phyloP scores from a whole-genome alignment of 2,329 filamentous ascomycete genomes.

The Claviceps maximensis region DNA sequence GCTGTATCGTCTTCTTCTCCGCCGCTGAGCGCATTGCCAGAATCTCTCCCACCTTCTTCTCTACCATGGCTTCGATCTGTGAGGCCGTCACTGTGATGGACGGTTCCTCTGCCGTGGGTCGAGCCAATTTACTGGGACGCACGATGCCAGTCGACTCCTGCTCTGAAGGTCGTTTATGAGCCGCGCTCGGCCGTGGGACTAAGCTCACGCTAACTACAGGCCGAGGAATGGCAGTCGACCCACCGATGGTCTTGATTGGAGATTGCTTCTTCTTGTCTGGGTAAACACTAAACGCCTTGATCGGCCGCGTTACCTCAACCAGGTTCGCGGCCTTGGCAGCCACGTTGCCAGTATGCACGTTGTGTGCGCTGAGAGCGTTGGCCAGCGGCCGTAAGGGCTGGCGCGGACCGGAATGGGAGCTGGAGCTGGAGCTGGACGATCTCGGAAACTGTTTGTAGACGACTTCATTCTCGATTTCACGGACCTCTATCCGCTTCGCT shows the following conservation, averaged over 20 bases:
- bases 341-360: constrained; percentile 50
- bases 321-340: constrained; percentile 21
- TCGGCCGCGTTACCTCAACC: constrained; percentile 49
- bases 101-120: constrained; percentile 20
- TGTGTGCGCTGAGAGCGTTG: constrained; percentile 64
- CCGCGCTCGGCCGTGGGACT: constrained; percentile 6
- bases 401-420: constrained; percentile 33
- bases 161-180: constrained; percentile 30
- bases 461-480: constrained; percentile 90
- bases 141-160: constrained; percentile 18
- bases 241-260: not conserved
- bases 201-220: constrained; percentile 17
- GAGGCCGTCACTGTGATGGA: constrained; percentile 47
- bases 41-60: constrained; percentile 82
- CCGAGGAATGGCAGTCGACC: constrained; percentile 20
- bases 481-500: constrained; percentile 90
- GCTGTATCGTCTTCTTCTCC: constrained; percentile 22
- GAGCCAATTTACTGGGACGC: constrained; percentile 36
- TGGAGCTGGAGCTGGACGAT: constrained; percentile 18
- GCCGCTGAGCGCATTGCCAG: constrained; percentile 57
- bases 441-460: constrained; percentile 66
- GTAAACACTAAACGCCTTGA: constrained; percentile 79
- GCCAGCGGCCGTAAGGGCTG: constrained; percentile 71
- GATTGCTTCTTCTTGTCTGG: constrained; percentile 50
- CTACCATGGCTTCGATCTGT: constrained; percentile 81